Evolutionary conservation across 306 rosid species (phyloP), one percentile per base, ranked within the genome.

Genomic region (Quercus robur): DNA sequence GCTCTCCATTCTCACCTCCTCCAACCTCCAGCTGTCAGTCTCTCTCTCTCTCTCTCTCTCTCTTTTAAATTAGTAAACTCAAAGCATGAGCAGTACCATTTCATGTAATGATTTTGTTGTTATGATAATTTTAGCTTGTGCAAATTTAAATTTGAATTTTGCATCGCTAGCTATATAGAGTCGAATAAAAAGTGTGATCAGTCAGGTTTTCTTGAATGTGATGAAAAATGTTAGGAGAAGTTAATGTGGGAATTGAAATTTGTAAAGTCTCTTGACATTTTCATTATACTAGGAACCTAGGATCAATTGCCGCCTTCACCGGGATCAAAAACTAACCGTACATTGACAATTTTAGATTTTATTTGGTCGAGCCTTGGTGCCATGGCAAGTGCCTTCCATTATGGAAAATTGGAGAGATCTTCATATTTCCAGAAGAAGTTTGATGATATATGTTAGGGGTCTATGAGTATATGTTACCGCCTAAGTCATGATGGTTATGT

Each of bases 1-100:
- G 31, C 74, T 82, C 83, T 89, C 94, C 57, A 91, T 91, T 46
- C 96, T 95, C 71, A 95, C 73, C 66, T 95, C 98, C 57, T 84
- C 98, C 81, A 80, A 84, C 33, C 26, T 78, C 71, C 80, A 86
- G 54, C 84, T 81, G 99, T 88, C 26, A 78, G 84, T 77, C 38
- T 49, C 70, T 38, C 46, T 38, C 44, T 38, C 44, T 35, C 44
- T 35, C 41, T 5, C 41, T 35, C 11, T 38, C 44, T 7, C 44
- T 38, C 44, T 38, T 6, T 38, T 38, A 38, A 38, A 38, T 38
- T 38, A 12, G 15, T 46, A 12, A 46, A 9, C 54, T 9, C 15
- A 46, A 46, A 46, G 54, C 54, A 49, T 49, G 17, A 49, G 12
- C 6, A 3, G 25, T 10, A 1, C 66, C 28, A 11, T 20, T 10